phyloP scores from a whole-genome alignment of 495 filamentous ascomycete species.

The Saxophila tyrrhenica region DNA sequence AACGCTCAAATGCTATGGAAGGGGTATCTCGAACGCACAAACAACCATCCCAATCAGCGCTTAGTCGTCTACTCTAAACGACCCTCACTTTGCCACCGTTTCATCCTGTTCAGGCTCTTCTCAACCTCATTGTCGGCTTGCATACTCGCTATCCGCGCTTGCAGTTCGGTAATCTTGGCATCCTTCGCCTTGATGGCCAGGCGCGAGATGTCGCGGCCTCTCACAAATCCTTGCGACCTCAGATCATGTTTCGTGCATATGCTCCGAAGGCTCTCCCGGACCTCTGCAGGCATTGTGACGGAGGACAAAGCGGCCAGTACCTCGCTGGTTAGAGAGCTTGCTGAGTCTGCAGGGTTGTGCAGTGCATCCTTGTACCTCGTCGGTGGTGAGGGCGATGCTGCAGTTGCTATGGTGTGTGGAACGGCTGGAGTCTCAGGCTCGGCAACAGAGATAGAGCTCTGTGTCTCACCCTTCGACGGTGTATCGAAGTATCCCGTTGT shows the following conservation, averaged over 20 bases:
- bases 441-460: neutral
- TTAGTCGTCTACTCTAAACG: neutral
- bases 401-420: neutral
- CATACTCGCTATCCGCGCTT: slow-evolving; percentile 35
- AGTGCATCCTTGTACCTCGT: slow-evolving; percentile 15
- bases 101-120: neutral
- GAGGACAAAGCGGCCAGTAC: slow-evolving; percentile 4
- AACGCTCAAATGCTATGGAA: neutral
- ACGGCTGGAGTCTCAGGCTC: neutral
- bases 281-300: slow-evolving; percentile 6
- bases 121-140: slow-evolving; percentile 40
- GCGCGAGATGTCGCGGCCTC: slow-evolving; percentile 52
- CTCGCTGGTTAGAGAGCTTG: slow-evolving; percentile 9
- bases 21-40: neutral
- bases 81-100: neutral
- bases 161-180: slow-evolving; percentile 42
- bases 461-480: slow-evolving; percentile 3
- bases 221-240: slow-evolving; percentile 44
- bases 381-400: slow-evolving; percentile 8
- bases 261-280: slow-evolving; percentile 3
- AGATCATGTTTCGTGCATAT: slow-evolving; percentile 47
- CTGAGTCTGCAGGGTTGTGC: slow-evolving; percentile 11
- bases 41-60: neutral
- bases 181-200: slow-evolving; percentile 52
- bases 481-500: slow-evolving; percentile 3